A percentile compares a stretch with the other conserved stretches of the same genome.
Conservation (phyloP, 129 eudicot species). For the Arctium lappa region DNA sequence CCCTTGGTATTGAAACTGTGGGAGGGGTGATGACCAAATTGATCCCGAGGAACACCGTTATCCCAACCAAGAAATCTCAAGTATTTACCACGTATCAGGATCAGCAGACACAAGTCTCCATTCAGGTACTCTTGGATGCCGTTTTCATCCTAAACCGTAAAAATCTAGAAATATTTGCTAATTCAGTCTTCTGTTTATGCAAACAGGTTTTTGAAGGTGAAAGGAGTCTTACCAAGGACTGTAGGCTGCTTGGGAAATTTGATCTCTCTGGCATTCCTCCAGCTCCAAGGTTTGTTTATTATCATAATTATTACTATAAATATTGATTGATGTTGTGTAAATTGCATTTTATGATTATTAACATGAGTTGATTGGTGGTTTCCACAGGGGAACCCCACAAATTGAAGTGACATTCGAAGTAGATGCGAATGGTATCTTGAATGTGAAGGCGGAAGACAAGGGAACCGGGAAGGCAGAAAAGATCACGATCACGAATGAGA, state of each 20-base stretch:
- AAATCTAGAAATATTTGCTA: not conserved
- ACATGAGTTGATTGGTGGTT: not conserved
- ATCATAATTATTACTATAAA: not conserved
- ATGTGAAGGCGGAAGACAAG: conserved; percentile 69
- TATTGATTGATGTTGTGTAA: not conserved
- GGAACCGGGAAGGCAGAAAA: conserved; percentile 67
- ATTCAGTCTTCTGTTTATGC: not conserved
- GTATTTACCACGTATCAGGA: conserved; percentile 77
- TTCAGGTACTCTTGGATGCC: conserved; percentile 32
- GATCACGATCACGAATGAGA: conserved; percentile 69
- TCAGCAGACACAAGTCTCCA: conserved; percentile 67
- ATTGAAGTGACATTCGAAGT: conserved; percentile 75
- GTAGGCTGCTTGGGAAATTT: conserved; percentile 58
- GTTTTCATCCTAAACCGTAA: not conserved
- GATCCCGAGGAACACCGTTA: conserved; percentile 75
- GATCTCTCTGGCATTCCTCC: conserved; percentile 63
- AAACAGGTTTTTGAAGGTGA: conserved; percentile 68
- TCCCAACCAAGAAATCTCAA: conserved; percentile 75
- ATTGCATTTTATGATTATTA: not conserved
- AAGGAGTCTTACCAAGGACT: conserved; percentile 65
- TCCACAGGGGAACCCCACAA: conserved; percentile 69
- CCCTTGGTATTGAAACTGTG: conserved; percentile 70
- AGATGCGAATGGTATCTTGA: conserved; percentile 71
- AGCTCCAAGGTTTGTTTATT: conserved; percentile 45
- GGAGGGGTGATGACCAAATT: conserved; percentile 80